phyloP scores from a whole-genome alignment of 2,329 filamentous ascomycete species.

The Fusarium sp. region DNA sequence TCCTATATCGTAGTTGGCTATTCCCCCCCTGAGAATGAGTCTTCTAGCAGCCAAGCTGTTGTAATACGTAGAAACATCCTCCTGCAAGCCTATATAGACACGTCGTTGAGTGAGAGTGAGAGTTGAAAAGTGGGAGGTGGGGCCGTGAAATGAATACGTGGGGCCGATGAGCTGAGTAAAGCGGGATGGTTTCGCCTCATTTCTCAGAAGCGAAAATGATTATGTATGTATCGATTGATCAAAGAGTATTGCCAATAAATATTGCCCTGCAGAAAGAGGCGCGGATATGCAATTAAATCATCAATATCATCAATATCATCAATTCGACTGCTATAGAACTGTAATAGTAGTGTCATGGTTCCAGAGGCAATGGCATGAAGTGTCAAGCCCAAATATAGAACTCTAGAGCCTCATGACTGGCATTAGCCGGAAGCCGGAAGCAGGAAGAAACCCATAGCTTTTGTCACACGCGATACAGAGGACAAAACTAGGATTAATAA shows the following conservation, averaged over 20 bases:
- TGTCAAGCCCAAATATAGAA: background rate
- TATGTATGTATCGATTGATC: background rate
- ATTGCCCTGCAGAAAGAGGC: background rate
- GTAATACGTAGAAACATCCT: background rate
- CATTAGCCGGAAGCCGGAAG: background rate
- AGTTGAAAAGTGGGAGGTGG: conserved; percentile 8
- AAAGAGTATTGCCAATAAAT: background rate
- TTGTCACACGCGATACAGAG: background rate
- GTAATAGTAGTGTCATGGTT: background rate
- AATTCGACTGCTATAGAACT: background rate
- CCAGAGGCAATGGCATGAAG: background rate
- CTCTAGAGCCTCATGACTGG: background rate
- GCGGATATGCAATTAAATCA: background rate
- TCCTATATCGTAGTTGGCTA: background rate
- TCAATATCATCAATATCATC: background rate
- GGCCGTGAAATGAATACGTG: conserved; percentile 14
- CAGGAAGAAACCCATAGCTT: background rate
- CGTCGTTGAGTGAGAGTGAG: background rate
- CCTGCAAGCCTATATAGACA: background rate
- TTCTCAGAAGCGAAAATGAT: background rate
- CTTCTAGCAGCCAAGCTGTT: background rate
- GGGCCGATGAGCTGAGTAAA: conserved; percentile 26
- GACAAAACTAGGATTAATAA: conserved; percentile 20
- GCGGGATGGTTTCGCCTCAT: conserved; percentile 26
- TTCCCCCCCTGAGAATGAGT: too few species aligned